phyloP scores from a whole-genome alignment of 2,329 filamentous ascomycete genomes.

The Aquanectria penicillioides region DNA sequence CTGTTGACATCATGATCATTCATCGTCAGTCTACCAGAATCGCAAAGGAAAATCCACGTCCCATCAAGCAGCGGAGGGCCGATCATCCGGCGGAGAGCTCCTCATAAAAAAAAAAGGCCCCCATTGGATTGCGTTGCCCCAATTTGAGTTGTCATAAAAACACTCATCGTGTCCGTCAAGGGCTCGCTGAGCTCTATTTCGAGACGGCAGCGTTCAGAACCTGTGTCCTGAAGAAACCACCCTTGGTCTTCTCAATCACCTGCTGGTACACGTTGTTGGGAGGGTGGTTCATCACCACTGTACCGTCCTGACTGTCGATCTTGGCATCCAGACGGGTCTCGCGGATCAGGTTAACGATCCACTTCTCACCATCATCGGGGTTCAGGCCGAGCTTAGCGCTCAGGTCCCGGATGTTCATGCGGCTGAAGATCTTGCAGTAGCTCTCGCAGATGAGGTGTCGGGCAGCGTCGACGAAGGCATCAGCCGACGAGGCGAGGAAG shows the following conservation, averaged over 20 bases:
- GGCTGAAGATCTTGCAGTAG: conserved; percentile 99
- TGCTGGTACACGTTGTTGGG: conserved; percentile 99
- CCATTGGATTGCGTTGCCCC: conserved; percentile 32
- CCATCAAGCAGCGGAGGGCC: conserved; percentile 34
- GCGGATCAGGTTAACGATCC: conserved; percentile 99
- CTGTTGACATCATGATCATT: conserved; percentile 17
- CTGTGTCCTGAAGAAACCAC: conserved; percentile 97
- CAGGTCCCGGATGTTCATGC: conserved; percentile 97
- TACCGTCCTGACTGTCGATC: conserved; percentile 99
- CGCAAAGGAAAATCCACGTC: conserved; percentile 13
- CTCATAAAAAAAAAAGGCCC: conserved; percentile 10
- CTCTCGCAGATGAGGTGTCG: conserved; percentile 97
- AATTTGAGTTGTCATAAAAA: conserved; percentile 37
- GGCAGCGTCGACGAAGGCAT: conserved; percentile 92
- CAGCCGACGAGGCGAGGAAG: conserved; percentile 87
- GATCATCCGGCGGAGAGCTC: conserved; percentile 27
- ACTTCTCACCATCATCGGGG: conserved; percentile 98
- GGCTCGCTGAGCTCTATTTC: conserved; percentile 51
- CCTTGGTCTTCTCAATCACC: conserved; percentile 99
- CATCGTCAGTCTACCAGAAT: conserved; percentile 6
- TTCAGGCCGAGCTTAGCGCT: conserved; percentile 90
- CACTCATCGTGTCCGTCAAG: conserved; percentile 25
- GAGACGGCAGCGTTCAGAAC: conserved; percentile 79
- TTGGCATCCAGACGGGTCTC: conserved; percentile 98
- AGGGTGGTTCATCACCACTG: conserved; percentile 99